Base-by-base conservation (phyloP, 169 alveolate species). In the Plasmodium cynomolgi region DNA sequence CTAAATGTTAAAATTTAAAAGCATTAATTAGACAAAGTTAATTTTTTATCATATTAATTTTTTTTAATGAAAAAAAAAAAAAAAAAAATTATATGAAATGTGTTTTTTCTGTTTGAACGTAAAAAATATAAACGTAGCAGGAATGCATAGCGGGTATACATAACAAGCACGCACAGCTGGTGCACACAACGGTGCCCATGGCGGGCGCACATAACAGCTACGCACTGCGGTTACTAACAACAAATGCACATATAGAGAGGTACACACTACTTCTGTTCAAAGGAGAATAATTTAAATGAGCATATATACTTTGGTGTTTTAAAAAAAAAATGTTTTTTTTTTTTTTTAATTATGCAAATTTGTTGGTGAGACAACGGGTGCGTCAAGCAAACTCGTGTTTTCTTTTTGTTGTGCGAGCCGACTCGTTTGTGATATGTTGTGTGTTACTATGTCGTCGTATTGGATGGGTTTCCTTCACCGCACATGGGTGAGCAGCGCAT, bases 21-120 rank as follows among this genome's bases (percentile, higher is more conserved):
- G 77, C 83, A 72, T 84, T 83, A 83, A 84, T 84, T 68, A 84
- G 92, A 84, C 92, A 84, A 84, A 84, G 82, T 84, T 71, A 84
- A 71, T 62, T 84, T 84, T 31, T 84, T 84, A 54, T 83, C 77
- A 54, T 20, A 56, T 72, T 71, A 37, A 71, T 84, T 84, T 84
- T 81, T 17, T 41, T 39, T 37, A 84, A 71, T 26, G 72, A 83
- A 83, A 56, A 83, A 82, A 54, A 82, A 31, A 81, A 81, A 50
- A 71, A 84, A 68, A 84, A 84, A 41, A 84, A 71, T 34, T 71
- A 39, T 33, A 84, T 84, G 82, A 56, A 56, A 84, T 20, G 54
- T 20, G 37, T 23, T 26, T 73, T 84, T 84, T 84, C 71, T 41
- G 17, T 84, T 41, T 39, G 41, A 39, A 37, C 23, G 54, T 41